phyloP scores from a whole-genome alignment of 495 filamentous ascomycete genomes.

The Neurospora discreta region DNA sequence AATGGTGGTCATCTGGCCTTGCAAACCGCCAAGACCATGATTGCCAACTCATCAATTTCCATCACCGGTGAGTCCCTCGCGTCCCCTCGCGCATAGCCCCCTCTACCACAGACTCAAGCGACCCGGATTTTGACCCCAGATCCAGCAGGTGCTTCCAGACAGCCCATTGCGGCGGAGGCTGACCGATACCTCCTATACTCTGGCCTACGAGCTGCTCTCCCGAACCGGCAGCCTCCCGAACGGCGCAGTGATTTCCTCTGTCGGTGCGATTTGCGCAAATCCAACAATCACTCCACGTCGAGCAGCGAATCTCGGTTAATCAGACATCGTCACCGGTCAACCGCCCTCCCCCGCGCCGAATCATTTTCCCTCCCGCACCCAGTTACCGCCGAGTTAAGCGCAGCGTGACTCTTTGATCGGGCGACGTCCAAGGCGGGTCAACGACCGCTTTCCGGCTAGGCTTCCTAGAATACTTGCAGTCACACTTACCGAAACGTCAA shows the following conservation, averaged over 20 bases:
- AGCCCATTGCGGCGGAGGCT: not conserved
- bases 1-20: slow-evolving; percentile 16
- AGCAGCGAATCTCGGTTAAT: not conserved
- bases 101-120: slow-evolving; percentile 1
- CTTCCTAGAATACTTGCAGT: not conserved
- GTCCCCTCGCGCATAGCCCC: slow-evolving; percentile 1
- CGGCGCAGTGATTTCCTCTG: not conserved
- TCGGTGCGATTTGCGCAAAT: not conserved
- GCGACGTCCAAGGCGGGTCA: not conserved
- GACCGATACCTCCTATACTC: not conserved
- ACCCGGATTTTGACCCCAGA: not conserved
- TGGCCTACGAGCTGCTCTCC: not conserved
- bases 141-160: not conserved
- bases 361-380: not conserved
- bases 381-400: not conserved
- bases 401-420: not conserved
- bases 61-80: slow-evolving; percentile 12
- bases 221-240: not conserved
- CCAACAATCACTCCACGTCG: not conserved
- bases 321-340: not conserved
- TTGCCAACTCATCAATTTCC: slow-evolving; percentile 21
- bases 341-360: not conserved
- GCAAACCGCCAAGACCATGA: slow-evolving; percentile 2
- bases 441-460: not conserved
- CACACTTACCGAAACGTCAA: not conserved